Base-by-base conservation (phyloP, 2,329 filamentous ascomycete species). In the Daldinia sp. region DNA sequence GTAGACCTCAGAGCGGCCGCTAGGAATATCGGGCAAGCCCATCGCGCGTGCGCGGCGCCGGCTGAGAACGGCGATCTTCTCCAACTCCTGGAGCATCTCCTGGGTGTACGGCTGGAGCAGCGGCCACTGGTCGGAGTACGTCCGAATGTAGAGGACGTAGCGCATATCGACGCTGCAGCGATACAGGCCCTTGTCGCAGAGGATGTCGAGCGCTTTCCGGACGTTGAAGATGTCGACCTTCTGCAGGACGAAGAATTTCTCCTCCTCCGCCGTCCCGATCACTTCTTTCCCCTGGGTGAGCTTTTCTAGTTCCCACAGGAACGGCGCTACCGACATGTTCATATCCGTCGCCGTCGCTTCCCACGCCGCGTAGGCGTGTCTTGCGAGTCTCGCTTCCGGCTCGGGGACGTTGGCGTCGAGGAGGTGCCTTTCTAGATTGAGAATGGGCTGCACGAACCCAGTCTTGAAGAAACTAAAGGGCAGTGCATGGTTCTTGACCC, bases 231-330 rank as follows among this genome's bases (percentile, higher is more conserved):
- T 9, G 15, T 51, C 46, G 28, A 51, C 7, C 15, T 30, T 33
- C 26, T 51, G 6, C 26, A 51, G 28, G 26, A 51, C 26, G 46
- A 51, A 51, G 26, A 51, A 51, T 6, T 15, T 51, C 28, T 51
- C 28, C 7, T 51, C 46, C 5, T 51, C 15, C 4, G 9, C 26
- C 6, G 46, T 51, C 3, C 46, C 46, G 6, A n/a, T 18, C 13
- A 18, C 28, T 9, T 51, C 46, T 0, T 26, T 30, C 0, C 46
- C 26, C 15, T 18, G 30, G 28, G 12, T 6, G 26, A 30, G 7
- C 6, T 33, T 51, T 1, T 33, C 2, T 6, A 51, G 46, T 26
- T 51, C 46, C 46, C 46, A 30, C 15, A 51, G 18, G 26, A 51
- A 51, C 4, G 46, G 1, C 4, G 26, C 46, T 15, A 51, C 15